These are phyloP conservation scores for Arabis alpina DNA, from an alignment of 345 rosid species.

Conservation along the genomic window DNA sequence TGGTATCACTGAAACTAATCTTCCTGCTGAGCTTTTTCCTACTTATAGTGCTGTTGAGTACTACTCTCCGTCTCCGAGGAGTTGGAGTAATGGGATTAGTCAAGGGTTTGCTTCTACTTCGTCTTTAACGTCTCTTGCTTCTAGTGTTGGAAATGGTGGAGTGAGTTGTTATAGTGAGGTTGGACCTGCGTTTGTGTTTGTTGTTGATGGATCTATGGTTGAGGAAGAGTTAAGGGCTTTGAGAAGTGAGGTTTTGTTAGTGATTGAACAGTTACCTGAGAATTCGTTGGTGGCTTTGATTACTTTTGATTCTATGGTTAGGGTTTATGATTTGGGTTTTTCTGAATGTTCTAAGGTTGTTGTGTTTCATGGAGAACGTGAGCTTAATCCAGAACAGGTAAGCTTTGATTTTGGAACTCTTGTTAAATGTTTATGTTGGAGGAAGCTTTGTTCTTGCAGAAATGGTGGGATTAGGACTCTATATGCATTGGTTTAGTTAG, in stretches of 20 bases:
- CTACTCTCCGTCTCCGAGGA: constrained; percentile 47
- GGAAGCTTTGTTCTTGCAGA: not conserved
- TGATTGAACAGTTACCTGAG: constrained; percentile 85
- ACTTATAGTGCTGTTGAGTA: constrained; percentile 90
- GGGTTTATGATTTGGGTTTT: constrained; percentile 81
- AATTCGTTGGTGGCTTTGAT: constrained; percentile 70
- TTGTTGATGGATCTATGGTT: constrained; percentile 71
- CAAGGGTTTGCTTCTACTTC: constrained; percentile 28
- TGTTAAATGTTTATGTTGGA: not conserved
- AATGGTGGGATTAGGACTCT: constrained; percentile 4
- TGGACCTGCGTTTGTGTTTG: constrained; percentile 90
- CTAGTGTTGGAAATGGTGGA: constrained; percentile 41
- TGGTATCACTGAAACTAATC: constrained; percentile 75
- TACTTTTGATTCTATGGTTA: constrained; percentile 83
- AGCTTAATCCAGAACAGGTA: constrained; percentile 80
- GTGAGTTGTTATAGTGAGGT: constrained; percentile 40
- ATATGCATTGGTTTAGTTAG: too few species aligned
- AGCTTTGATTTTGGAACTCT: not conserved
- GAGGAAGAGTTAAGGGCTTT: constrained; percentile 76
- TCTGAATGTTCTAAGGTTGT: constrained; percentile 73
- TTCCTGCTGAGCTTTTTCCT: constrained; percentile 97
- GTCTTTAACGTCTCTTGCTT: constrained; percentile 53
- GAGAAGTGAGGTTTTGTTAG: constrained; percentile 71
- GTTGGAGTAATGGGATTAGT: constrained; percentile 38
- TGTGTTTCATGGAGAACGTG: constrained; percentile 77